Percentiles rank a stretch among this genome's conserved stretches.
Conservation (phyloP, 2,329 filamentous ascomycete species). For the Parascedosporium putredinis region DNA sequence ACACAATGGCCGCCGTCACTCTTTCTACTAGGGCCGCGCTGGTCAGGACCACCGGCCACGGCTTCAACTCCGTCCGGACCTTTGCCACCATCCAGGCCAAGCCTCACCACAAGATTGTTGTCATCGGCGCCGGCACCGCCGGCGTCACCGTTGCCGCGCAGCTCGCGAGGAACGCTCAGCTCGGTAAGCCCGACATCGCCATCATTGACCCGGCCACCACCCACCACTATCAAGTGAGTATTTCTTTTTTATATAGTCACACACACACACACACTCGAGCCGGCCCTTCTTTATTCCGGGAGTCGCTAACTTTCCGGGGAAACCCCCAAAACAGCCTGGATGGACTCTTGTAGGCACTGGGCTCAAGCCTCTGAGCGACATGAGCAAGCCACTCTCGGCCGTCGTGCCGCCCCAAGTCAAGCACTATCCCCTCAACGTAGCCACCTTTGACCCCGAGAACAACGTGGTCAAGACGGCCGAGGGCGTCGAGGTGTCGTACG, state of each 20-base stretch:
- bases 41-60: neutral
- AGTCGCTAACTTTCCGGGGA: too few species aligned
- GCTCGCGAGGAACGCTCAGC: neutral
- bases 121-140: conserved; percentile 22
- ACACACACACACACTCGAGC: too few species aligned
- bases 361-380: conserved; percentile 18
- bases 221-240: conserved; percentile 8
- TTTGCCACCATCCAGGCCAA: conserved; percentile 15
- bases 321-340: conserved; percentile 20
- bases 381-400: conserved; percentile 18
- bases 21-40: neutral
- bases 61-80: conserved; percentile 22
- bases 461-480: conserved; percentile 24
- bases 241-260: too few species aligned
- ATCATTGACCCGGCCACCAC: conserved; percentile 4
- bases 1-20: neutral
- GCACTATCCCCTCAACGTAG: conserved; percentile 23
- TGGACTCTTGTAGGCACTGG: conserved; percentile 28
- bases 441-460: conserved; percentile 23
- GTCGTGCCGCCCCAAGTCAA: conserved; percentile 23
- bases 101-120: conserved; percentile 12
- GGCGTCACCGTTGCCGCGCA: conserved; percentile 20
- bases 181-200: conserved; percentile 7
- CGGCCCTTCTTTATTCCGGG: too few species aligned
- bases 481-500: conserved; percentile 24